Base-by-base conservation (phyloP, 1,139 yeast genomes). In the Insectozyma bohioensis region DNA sequence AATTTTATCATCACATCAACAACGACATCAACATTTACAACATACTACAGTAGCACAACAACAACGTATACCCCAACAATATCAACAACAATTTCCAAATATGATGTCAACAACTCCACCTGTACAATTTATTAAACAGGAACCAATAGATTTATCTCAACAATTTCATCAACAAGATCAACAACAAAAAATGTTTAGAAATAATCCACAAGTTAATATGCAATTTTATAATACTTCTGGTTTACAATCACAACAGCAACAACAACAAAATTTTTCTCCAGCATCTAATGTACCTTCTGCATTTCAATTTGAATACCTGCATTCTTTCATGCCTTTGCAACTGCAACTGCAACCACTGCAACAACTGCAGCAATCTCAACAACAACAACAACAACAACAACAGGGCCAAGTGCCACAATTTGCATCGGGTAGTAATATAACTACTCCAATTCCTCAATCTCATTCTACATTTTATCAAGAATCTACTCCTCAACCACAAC, bases 401-500 rank as follows among this genome's bases (percentile, higher is more conserved):
- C 20, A 7, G 10, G 12, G n/a, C n/a, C n/a, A n/a, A n/a, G n/a
- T n/a, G n/a, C n/a, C n/a, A n/a, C 13, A 16, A 27, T 21, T 20
- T 22, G 14, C 12, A 20, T 27, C 30, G n/a, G 12, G 16, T 13
- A 8, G 28, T 17, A 18, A 17, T 11, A 26, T 12, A 17, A n/a
- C 24, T 10, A 21, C 29, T 7, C 24, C 26, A 21, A 16, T 26
- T 15, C 23, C 31, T 4, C 26, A 15, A 20, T 16, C 8, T 19
- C 17, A 16, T 10, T 20, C 8, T 10, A 30, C 29, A 17, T 15
- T 17, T 8, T 16, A 20, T 7, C 32, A 37, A 18, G 31, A 41
- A 12, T 19, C 33, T 11, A 18, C 31, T 13, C 23, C 33, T 7
- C 31, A 36, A 8, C 52, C 49, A 3, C 30, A 29, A 21, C 17